Conservation (phyloP, 768 basidiomycete species). For the Termitomyces sp. region DNA sequence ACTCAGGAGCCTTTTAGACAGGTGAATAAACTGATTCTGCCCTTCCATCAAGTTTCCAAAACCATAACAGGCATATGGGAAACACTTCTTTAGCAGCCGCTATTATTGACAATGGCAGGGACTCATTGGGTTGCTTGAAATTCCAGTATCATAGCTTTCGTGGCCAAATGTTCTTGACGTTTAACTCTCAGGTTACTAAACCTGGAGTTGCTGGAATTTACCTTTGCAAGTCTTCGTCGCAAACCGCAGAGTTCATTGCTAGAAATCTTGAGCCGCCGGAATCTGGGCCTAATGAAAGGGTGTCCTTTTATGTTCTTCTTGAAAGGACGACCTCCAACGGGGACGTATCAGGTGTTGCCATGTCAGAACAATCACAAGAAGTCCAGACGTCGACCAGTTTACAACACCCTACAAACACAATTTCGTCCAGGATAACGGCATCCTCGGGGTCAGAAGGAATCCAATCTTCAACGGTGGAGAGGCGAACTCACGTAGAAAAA, state of each 20-base stretch:
- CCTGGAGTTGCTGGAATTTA: not conserved
- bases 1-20: not conserved
- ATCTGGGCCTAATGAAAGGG: not conserved
- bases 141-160: not conserved
- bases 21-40: not conserved
- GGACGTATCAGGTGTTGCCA: not conserved
- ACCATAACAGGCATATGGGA: not conserved
- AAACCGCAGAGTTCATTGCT: not conserved
- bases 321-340: not conserved
- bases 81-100: not conserved
- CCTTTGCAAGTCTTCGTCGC: not conserved
- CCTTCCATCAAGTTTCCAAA: not conserved
- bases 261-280: not conserved
- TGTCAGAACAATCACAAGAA: not conserved
- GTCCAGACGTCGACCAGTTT: not conserved
- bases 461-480: not conserved
- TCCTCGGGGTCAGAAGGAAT: too few relatives aligned
- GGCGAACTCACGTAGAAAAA: not conserved
- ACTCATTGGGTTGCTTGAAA: not conserved
- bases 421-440: too few relatives aligned
- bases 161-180: slow-evolving; percentile 2
- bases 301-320: not conserved
- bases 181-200: not conserved
- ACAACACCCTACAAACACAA: not conserved
- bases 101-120: slow-evolving; percentile 1